Percentiles rank a stretch among this genome's conserved stretches.
Conservation (phyloP, 2,329 filamentous ascomycete species). For the Penicillium polonicum region DNA sequence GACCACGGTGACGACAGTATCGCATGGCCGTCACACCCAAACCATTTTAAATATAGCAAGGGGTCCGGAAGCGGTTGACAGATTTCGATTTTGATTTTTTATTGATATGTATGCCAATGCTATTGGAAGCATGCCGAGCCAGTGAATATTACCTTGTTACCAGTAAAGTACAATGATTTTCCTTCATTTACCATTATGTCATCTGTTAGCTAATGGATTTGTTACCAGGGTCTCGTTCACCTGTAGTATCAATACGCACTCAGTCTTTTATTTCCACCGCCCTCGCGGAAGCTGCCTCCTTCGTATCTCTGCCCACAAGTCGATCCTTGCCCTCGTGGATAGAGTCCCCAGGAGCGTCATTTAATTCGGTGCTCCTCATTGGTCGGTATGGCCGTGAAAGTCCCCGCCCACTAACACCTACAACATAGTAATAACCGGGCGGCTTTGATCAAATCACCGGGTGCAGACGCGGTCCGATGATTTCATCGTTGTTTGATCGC, state of each 20-base stretch:
- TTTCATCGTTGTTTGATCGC: conserved; percentile 18
- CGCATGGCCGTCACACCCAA: conserved; percentile 10
- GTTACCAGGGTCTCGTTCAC: not conserved
- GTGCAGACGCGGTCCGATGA: conserved; percentile 17
- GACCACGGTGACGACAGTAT: conserved; percentile 8
- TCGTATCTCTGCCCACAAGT: conserved; percentile 18
- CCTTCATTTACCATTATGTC: conserved; percentile 20
- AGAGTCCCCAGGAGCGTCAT: conserved; percentile 24
- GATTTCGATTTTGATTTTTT: not conserved
- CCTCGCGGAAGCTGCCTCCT: conserved; percentile 25
- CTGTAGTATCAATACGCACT: conserved; percentile 14
- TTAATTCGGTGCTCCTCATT: conserved; percentile 23
- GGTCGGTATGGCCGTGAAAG: conserved; percentile 8
- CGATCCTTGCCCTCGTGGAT: conserved; percentile 23
- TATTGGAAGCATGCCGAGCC: conserved; percentile 7
- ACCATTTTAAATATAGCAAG: conserved; percentile 13
- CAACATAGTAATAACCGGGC: conserved; percentile 16
- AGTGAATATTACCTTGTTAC: not conserved
- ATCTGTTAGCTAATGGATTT: conserved; percentile 2
- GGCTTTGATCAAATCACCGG: conserved; percentile 20
- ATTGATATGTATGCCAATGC: conserved; percentile 17
- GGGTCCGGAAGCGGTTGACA: conserved; percentile 23
- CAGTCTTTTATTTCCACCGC: conserved; percentile 6
- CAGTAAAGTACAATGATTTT: not conserved
- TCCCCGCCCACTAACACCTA: conserved; percentile 15